Percentiles rank a stretch among this genome's conserved stretches.
Conservation (phyloP, 345 rosid genomes). For the Eutrema japonicum region DNA sequence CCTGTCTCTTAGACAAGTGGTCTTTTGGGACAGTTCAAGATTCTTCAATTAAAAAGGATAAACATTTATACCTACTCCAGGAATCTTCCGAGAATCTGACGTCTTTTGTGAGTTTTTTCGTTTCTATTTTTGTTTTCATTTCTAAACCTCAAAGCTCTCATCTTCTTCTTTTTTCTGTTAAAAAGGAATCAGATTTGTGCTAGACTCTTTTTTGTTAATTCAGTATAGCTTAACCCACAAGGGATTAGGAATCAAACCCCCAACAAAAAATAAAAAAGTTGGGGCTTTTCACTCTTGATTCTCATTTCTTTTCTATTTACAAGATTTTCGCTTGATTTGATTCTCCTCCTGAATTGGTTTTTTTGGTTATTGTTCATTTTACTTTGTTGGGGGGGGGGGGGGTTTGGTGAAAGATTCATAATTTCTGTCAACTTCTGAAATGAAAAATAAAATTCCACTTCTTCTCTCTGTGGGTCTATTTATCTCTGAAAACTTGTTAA, state of each 20-base stretch:
- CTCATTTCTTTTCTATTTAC: slow-evolving; percentile 23
- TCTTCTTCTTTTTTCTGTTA: not conserved
- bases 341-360: slow-evolving; percentile 42
- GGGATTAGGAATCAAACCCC: slow-evolving; percentile 47
- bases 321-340: slow-evolving; percentile 43
- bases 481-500: not conserved
- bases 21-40: slow-evolving; percentile 36
- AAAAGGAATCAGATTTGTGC: slow-evolving; percentile 32
- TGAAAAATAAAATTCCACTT: slow-evolving; percentile 15
- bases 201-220: slow-evolving; percentile 1
- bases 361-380: slow-evolving; percentile 8
- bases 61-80: slow-evolving; percentile 41
- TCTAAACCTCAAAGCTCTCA: slow-evolving; percentile 24
- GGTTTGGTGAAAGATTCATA: slow-evolving; percentile 30
- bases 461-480: not conserved
- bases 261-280: slow-evolving; percentile 23
- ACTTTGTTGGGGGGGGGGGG: not conserved
- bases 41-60: slow-evolving; percentile 20
- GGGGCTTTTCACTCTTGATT: slow-evolving; percentile 36
- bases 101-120: slow-evolving; percentile 42
- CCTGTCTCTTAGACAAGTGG: slow-evolving; percentile 42
- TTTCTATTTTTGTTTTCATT: slow-evolving; percentile 17
- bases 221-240: slow-evolving; percentile 44
- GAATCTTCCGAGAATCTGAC: slow-evolving; percentile 55
- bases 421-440: slow-evolving; percentile 10